Conservation (phyloP, 2,329 filamentous ascomycete genomes). For the Claviceps sp. region DNA sequence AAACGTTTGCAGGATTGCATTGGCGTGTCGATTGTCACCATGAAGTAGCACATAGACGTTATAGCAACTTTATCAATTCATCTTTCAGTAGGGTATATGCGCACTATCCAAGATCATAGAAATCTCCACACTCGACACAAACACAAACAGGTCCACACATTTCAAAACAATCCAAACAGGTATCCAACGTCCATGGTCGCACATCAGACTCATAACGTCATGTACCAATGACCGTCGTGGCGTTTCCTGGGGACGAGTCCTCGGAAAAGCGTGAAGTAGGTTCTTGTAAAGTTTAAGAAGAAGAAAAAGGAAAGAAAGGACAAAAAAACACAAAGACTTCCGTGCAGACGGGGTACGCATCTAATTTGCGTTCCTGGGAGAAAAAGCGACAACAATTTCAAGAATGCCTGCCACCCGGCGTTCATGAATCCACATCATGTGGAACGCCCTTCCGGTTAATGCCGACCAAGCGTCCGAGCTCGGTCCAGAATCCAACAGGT, state of each 20-base stretch:
- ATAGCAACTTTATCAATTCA: not conserved
- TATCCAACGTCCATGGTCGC: not conserved
- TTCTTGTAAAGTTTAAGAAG: not conserved
- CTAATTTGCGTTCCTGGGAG: not conserved
- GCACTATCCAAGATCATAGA: not conserved
- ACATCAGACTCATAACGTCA: not conserved
- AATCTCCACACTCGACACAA: not conserved
- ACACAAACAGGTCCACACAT: not conserved
- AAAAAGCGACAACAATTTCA: not conserved
- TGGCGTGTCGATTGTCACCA: too few relatives aligned
- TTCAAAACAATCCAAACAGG: too few relatives aligned
- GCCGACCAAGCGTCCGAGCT: conserved; percentile 34
- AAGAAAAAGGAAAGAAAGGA: not conserved
- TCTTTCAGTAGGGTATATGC: conserved; percentile 3
- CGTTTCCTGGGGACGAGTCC: not conserved
- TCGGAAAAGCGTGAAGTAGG: too few relatives aligned
- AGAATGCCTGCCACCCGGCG: not conserved
- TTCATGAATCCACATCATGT: conserved; percentile 5
- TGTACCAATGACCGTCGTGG: not conserved
- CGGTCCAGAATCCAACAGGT: conserved; percentile 41
- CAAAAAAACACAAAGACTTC: not conserved
- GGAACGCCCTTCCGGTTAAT: conserved; percentile 17
- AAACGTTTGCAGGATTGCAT: too few relatives aligned
- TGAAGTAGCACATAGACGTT: too few relatives aligned
- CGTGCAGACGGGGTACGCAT: not conserved